Evolutionary conservation across 2,329 filamentous ascomycete species (phyloP).

Genomic region (Basipetospora sp.): DNA sequence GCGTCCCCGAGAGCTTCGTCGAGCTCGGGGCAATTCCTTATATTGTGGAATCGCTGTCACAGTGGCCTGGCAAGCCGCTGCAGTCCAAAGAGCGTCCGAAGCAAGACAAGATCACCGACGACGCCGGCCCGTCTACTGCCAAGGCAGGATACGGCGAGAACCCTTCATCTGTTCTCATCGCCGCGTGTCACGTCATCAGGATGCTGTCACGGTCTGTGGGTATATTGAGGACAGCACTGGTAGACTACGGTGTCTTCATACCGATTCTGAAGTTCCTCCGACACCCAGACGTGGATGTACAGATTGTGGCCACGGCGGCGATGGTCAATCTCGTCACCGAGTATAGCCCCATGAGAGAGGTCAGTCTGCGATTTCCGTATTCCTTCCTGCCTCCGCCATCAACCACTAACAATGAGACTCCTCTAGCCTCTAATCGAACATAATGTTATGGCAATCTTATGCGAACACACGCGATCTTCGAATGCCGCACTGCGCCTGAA

Average conservation of each 20-base stretch:
- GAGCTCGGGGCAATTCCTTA: conserved; percentile 67
- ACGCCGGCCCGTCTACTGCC: conserved; percentile 16
- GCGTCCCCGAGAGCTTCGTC: conserved; percentile 68
- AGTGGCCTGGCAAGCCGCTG: conserved; percentile 38
- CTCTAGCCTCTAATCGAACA: conserved; percentile 53
- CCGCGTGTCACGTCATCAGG: conserved; percentile 68
- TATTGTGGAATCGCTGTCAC: conserved; percentile 63
- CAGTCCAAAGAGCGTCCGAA: conserved; percentile 24
- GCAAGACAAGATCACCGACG: conserved; percentile 18
- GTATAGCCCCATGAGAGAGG: conserved; percentile 81
- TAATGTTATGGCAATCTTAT: conserved; percentile 63
- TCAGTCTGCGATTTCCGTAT: conserved; percentile 27
- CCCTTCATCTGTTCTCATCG: conserved; percentile 61
- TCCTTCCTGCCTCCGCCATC: neutral
- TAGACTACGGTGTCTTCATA: conserved; percentile 68
- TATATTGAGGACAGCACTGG: conserved; percentile 69
- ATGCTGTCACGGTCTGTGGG: conserved; percentile 75
- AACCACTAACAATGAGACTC: too few relatives aligned
- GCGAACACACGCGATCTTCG: conserved; percentile 67
- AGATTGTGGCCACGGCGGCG: conserved; percentile 71
- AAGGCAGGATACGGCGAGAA: conserved; percentile 52
- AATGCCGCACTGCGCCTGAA: conserved; percentile 70
- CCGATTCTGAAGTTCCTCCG: conserved; percentile 64
- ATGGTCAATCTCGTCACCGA: conserved; percentile 77
- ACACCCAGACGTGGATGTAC: conserved; percentile 62